Conservation (phyloP, 352 stramenopile genomes). For the Vaucheria bursata region DNA sequence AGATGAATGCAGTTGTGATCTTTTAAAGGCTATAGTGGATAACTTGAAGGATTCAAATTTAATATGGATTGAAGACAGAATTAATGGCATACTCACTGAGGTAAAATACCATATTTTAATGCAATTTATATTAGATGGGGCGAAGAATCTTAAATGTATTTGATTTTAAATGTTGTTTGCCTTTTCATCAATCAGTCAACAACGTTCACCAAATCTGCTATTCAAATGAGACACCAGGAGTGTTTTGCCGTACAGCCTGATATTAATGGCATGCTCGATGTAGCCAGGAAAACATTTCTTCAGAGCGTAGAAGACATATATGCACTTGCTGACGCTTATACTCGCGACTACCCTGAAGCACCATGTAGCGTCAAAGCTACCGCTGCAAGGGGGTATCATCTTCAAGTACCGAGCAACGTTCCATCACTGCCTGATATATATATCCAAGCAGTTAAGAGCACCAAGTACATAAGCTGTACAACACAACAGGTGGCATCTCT, state of each 20-base stretch:
- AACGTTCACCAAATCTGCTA: background rate
- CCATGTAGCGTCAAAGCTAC: background rate
- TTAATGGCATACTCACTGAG: constrained; percentile 31
- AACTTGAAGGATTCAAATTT: constrained; percentile 38
- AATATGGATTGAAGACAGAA: constrained; percentile 19
- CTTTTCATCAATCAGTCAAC: background rate
- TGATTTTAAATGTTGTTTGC: background rate
- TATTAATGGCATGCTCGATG: constrained; percentile 51
- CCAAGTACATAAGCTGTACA: constrained; percentile 62
- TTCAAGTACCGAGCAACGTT: constrained; percentile 28
- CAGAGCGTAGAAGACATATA: constrained; percentile 53
- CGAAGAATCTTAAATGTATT: background rate
- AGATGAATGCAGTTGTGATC: constrained; percentile 10
- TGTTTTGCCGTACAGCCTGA: constrained; percentile 44
- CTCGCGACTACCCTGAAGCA: background rate
- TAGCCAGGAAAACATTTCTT: constrained; percentile 50
- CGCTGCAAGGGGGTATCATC: constrained; percentile 35
- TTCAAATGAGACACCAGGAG: constrained; percentile 20
- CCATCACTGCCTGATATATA: constrained; percentile 24
- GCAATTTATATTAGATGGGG: background rate
- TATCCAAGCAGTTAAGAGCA: constrained; percentile 46
- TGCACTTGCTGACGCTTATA: constrained; percentile 18
- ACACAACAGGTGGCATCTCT: constrained; percentile 60
- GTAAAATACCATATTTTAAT: background rate
- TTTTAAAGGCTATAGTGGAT: constrained; percentile 38